Evolutionary conservation across 23 red algal genomes (phyloP).

Genomic region (Gracilariopsis chorda): DNA sequence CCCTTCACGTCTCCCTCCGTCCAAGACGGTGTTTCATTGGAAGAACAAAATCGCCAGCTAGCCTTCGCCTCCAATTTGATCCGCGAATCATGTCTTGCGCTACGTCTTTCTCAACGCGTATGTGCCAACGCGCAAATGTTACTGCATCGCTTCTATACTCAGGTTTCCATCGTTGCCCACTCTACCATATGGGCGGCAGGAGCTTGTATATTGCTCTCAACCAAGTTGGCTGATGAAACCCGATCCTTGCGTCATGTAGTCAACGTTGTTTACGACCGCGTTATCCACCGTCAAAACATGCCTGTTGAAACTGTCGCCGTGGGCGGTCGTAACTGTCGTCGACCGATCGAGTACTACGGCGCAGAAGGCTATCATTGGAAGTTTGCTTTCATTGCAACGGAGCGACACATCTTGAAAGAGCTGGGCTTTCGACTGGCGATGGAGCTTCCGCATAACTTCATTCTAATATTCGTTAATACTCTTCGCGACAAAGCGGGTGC

Average conservation of each 20-base stretch:
- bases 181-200: constrained; percentile 24
- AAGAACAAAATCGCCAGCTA: constrained; percentile 17
- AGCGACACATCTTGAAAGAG: constrained; percentile 62
- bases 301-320: neutral
- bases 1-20: constrained; percentile 23
- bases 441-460: constrained; percentile 71
- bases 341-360: constrained; percentile 43
- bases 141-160: constrained; percentile 48
- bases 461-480: constrained; percentile 66
- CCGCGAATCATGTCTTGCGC: constrained; percentile 25
- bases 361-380: constrained; percentile 75
- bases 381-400: constrained; percentile 44
- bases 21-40: constrained; percentile 9
- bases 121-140: constrained; percentile 50
- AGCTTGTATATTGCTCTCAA: constrained; percentile 27
- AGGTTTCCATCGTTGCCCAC: constrained; percentile 27
- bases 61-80: constrained; percentile 47
- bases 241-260: constrained; percentile 32
- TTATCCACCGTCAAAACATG: neutral
- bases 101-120: constrained; percentile 9
- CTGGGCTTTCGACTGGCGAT: constrained; percentile 58
- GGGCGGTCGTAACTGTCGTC: neutral
- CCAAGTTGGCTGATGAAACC: constrained; percentile 28
- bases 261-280: constrained; percentile 48
- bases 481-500: constrained; percentile 60